Base-by-base conservation (phyloP, 2,329 filamentous ascomycete species). In the Botryotinia convoluta region DNA sequence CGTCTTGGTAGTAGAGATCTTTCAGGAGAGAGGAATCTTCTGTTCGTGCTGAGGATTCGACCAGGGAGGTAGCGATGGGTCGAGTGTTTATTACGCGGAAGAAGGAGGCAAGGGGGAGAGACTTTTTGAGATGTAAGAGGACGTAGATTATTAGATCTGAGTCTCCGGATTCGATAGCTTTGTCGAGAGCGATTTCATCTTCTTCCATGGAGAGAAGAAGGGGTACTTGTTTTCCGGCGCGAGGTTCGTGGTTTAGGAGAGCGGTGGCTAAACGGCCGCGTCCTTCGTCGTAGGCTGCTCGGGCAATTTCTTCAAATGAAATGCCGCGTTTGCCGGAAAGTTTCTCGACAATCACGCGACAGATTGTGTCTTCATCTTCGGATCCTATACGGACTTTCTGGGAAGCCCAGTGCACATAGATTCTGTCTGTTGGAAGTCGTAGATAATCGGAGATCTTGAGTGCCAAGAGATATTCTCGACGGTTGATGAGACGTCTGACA, bases 1-100 rank as follows among this genome's bases (percentile, higher is more conserved):
- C 96, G 79, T 98, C 96, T 83, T 98, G 96, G 81, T 99, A 99
- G 84, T 96, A 99, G 5, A 99, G 86, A 80, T 98, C 96, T 80
- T 98, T 99, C 39, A 99, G 88, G 35, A 99, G 83, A 71, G 92
- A 90, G 0, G 89, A 87, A 78, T 97, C 94, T 79, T 97, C 92
- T 32, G 83, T 84, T 69, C 93, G 86, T 0, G 96, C 95, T 0
- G 91, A 92, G 2, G 94, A 89, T 82, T 99, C 96, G 37, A 99
- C 93, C 18, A 99, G 88, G 0, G 96, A 93, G 3, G 93, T 94
- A 6, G 96, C 96, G 39, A 93, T 88, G 0, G 95, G 94, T 1
- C 95, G 90, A 71, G 88, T 89, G 82, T 95, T 98, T 83, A 98
- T 94, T 64, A 92, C 91, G 68, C 94, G 91, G 86, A 99, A 98